These are phyloP conservation scores for Sporothrix globosa DNA, from an alignment of 2,329 filamentous ascomycete genomes.

Conservation along the genomic window DNA sequence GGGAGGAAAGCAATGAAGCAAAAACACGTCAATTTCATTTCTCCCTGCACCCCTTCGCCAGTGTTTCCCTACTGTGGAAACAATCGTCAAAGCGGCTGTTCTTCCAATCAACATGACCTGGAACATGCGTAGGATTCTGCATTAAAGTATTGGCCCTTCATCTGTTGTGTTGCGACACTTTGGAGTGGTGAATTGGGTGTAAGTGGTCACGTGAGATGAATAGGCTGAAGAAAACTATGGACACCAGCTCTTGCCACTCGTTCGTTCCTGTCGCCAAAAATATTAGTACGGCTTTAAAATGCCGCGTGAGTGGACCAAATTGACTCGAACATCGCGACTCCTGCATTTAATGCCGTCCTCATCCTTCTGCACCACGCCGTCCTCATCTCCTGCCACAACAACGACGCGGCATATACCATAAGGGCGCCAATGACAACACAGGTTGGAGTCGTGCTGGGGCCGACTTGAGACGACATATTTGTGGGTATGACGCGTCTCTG, in stretches of 20 bases:
- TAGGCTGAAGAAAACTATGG: too few relatives aligned
- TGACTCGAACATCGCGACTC: constrained; percentile 9
- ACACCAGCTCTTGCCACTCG: not conserved
- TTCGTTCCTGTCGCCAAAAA: constrained; percentile 16
- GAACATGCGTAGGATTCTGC: constrained; percentile 14
- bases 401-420: not conserved
- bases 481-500: not conserved
- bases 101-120: constrained; percentile 10
- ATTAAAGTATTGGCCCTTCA: not conserved
- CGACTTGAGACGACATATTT: not conserved
- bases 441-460: not conserved
- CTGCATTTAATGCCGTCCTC: not conserved
- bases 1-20: constrained; percentile 17
- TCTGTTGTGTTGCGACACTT: not conserved
- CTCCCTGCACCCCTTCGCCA: not conserved
- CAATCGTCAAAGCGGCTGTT: constrained; percentile 3
- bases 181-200: not conserved
- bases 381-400: constrained; percentile 15
- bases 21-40: constrained; percentile 26
- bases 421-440: constrained; percentile 6
- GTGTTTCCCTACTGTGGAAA: not conserved
- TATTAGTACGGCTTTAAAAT: not conserved
- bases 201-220: constrained; percentile 16
- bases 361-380: not conserved
- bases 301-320: constrained; percentile 8